Conservation (phyloP, 2,329 filamentous ascomycete genomes). For the Colletotrichum noveboracense region DNA sequence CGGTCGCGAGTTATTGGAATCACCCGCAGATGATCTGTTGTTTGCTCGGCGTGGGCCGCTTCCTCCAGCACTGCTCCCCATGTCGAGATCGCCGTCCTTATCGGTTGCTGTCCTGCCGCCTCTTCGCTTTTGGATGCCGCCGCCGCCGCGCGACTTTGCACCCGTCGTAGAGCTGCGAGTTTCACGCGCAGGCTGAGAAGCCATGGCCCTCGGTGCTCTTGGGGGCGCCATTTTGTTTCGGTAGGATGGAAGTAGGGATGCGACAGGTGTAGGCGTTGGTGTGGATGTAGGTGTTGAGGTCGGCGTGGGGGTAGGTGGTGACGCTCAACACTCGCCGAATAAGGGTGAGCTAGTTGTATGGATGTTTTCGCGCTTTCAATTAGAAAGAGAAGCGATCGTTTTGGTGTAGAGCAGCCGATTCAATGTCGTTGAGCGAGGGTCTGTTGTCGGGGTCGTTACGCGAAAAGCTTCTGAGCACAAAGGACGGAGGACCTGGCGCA, state of each 20-base stretch:
- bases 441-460: background rate
- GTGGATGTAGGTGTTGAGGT: background rate
- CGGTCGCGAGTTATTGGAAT: conserved; percentile 31
- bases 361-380: background rate
- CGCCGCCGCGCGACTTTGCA: conserved; percentile 40
- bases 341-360: background rate
- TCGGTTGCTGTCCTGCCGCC: conserved; percentile 46
- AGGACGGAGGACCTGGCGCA: background rate
- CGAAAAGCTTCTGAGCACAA: background rate
- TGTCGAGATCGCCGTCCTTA: conserved; percentile 65
- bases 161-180: conserved; percentile 32
- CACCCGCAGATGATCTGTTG: conserved; percentile 33
- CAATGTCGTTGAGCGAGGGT: background rate
- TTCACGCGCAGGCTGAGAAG: conserved; percentile 32
- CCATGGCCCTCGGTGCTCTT: conserved; percentile 19
- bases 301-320: background rate
- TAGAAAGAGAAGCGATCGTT: background rate
- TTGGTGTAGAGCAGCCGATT: background rate
- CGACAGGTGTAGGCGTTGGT: background rate
- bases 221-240: conserved; percentile 21
- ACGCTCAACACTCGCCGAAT: background rate
- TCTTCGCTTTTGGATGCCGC: conserved; percentile 57
- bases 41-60: conserved; percentile 33
- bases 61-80: conserved; percentile 44
- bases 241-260: background rate